Evolutionary conservation across 2,329 filamentous ascomycete species (phyloP).

Genomic region (Fusarium sp.): DNA sequence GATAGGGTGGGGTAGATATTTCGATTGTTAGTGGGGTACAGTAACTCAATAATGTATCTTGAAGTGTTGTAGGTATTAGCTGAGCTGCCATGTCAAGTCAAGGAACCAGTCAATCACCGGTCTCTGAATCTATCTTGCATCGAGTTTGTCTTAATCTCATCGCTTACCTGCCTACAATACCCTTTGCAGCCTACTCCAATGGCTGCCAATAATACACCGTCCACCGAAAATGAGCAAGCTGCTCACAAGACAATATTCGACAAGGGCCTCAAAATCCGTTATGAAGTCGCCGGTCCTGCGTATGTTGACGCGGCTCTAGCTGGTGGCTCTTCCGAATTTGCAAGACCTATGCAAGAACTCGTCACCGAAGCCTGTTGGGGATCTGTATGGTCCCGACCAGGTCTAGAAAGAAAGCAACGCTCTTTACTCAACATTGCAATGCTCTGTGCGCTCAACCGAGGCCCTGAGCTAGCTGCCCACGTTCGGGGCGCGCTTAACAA

Average conservation of each 20-base stretch:
- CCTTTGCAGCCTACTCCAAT: too few relatives aligned
- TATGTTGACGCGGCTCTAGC: constrained; percentile 14
- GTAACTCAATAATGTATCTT: too few relatives aligned
- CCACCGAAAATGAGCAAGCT: too few relatives aligned
- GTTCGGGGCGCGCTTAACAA: constrained; percentile 14
- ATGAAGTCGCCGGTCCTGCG: not conserved
- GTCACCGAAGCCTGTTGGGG: constrained; percentile 24
- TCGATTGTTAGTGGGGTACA: too few relatives aligned
- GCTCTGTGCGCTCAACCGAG: constrained; percentile 8
- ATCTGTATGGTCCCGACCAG: constrained; percentile 15
- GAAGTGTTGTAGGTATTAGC: too few relatives aligned
- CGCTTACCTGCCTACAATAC: too few relatives aligned
- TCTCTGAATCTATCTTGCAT: too few relatives aligned
- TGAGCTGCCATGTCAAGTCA: too few relatives aligned
- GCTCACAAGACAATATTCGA: constrained; percentile 1
- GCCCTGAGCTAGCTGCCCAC: constrained; percentile 6
- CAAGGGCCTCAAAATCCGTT: constrained; percentile 9
- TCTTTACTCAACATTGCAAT: constrained; percentile 16
- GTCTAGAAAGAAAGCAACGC: constrained; percentile 16
- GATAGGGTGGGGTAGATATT: too few relatives aligned
- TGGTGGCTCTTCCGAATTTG: constrained; percentile 8
- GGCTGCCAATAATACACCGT: too few relatives aligned
- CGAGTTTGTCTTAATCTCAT: too few relatives aligned
- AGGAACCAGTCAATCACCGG: too few relatives aligned
- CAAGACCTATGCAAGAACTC: constrained; percentile 16